These are phyloP conservation scores for Aspergillus neoniger DNA, from an alignment of 2,329 filamentous ascomycete genomes.

Conservation along the genomic window DNA sequence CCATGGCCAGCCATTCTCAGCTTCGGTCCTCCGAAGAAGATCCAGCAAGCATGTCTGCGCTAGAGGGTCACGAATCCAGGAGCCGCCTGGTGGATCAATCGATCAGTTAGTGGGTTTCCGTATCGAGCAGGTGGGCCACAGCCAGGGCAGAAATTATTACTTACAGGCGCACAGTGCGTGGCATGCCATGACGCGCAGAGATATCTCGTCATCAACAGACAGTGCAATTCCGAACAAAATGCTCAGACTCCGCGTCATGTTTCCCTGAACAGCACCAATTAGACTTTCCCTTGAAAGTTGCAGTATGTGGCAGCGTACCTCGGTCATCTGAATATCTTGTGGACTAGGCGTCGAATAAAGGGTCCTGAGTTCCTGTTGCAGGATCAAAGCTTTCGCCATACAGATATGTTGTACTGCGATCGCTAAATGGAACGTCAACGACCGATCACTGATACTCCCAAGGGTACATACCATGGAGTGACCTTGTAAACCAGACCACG, in stretches of 20 bases:
- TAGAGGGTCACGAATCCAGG: slow-evolving; percentile 35
- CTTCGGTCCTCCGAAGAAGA: slow-evolving; percentile 25
- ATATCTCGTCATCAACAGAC: slow-evolving; percentile 36
- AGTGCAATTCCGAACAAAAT: slow-evolving; percentile 38
- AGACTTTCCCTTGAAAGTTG: background rate
- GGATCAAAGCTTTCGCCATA: slow-evolving; percentile 35
- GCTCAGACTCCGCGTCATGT: slow-evolving; percentile 30
- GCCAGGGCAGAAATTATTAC: slow-evolving; percentile 6
- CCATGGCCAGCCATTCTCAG: slow-evolving; percentile 29
- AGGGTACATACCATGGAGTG: slow-evolving; percentile 32
- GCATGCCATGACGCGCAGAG: slow-evolving; percentile 36
- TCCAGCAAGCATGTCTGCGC: slow-evolving; percentile 26
- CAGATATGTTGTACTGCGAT: slow-evolving; percentile 37
- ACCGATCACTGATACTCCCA: background rate
- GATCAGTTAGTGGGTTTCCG: background rate
- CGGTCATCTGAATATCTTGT: slow-evolving; percentile 21
- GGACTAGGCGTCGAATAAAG: slow-evolving; percentile 8
- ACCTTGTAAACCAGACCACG: slow-evolving; percentile 35
- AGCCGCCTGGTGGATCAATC: slow-evolving; percentile 22
- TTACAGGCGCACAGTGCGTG: slow-evolving; percentile 37
- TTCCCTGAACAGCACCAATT: slow-evolving; percentile 21
- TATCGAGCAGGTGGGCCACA: background rate
- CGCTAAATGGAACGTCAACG: slow-evolving; percentile 20
- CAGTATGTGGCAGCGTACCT: slow-evolving; percentile 22
- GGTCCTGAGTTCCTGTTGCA: slow-evolving; percentile 26